These are phyloP conservation scores for Cetraspora pellucida DNA, from an alignment of 192 early-diverging fungal species.

Conservation along the genomic window DNA sequence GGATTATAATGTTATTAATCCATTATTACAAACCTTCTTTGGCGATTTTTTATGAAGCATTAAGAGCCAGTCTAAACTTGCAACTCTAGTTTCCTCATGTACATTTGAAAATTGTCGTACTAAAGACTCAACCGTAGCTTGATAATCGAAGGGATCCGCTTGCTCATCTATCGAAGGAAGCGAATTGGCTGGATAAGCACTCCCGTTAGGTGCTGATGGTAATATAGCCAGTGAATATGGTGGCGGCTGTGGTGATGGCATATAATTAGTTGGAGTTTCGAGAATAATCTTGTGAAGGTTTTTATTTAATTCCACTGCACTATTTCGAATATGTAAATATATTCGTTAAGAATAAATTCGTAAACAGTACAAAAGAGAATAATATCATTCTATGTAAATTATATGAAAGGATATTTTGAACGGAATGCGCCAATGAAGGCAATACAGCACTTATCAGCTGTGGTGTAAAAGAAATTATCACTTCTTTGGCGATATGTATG, in stretches of 20 bases:
- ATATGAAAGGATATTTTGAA: constrained; percentile 37
- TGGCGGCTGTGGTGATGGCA: background rate
- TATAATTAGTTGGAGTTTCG: constrained; percentile 52
- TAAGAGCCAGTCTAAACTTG: constrained; percentile 94
- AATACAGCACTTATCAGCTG: constrained; percentile 80
- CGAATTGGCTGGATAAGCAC: background rate
- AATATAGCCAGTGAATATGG: background rate
- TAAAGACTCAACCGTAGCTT: constrained; percentile 76
- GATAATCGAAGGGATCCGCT: constrained; percentile 81
- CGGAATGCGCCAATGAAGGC: constrained; percentile 82
- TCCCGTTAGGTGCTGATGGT: constrained; percentile 7
- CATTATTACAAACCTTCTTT: constrained; percentile 53
- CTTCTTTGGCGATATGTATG: constrained; percentile 75
- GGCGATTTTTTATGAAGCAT: constrained; percentile 95
- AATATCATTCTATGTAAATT: too few relatives aligned
- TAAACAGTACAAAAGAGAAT: too few relatives aligned
- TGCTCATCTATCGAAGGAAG: constrained; percentile 5
- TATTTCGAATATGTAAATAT: constrained; percentile 40
- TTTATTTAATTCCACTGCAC: constrained; percentile 83
- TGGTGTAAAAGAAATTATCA: constrained; percentile 84
- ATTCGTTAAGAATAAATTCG: constrained; percentile 6
- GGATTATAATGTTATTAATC: too few relatives aligned
- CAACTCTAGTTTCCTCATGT: constrained; percentile 90
- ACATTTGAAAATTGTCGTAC: constrained; percentile 81
- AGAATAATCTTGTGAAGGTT: constrained; percentile 77